These are phyloP conservation scores for Fusarium neocosmosporiellum DNA, from an alignment of 2,329 filamentous ascomycete species.

Conservation along the genomic window DNA sequence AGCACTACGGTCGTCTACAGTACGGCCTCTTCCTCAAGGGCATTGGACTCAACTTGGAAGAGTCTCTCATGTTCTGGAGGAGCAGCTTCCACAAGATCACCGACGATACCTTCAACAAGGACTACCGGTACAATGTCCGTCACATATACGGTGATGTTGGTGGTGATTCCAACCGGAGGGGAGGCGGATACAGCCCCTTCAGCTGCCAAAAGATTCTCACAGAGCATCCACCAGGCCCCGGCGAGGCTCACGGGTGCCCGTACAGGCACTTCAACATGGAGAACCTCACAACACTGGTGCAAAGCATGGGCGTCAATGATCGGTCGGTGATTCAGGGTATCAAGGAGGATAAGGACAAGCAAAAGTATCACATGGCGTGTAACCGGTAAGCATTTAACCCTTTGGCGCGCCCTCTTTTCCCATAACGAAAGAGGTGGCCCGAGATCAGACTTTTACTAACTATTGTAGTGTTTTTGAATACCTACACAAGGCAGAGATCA, in stretches of 20 bases:
- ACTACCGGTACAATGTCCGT: slow-evolving; percentile 97
- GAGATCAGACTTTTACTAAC: slow-evolving; percentile 10
- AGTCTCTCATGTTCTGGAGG: slow-evolving; percentile 93
- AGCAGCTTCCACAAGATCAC: slow-evolving; percentile 85
- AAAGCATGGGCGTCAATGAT: slow-evolving; percentile 83
- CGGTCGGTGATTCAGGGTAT: slow-evolving; percentile 82
- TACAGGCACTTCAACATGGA: slow-evolving; percentile 93
- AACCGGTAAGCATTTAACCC: slow-evolving; percentile 71
- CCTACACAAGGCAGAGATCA: slow-evolving; percentile 82
- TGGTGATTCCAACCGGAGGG: slow-evolving; percentile 87
- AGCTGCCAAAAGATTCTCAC: slow-evolving; percentile 96
- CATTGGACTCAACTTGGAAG: slow-evolving; percentile 90
- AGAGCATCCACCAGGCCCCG: slow-evolving; percentile 86
- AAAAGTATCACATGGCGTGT: slow-evolving; percentile 94
- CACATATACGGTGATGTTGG: slow-evolving; percentile 96
- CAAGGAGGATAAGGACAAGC: slow-evolving; percentile 87
- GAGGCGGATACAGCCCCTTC: slow-evolving; percentile 88
- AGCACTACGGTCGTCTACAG: slow-evolving; percentile 92
- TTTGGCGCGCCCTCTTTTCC: background rate
- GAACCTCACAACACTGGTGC: slow-evolving; percentile 81
- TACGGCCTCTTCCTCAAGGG: slow-evolving; percentile 98
- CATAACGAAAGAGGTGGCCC: too few species aligned
- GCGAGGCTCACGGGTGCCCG: slow-evolving; percentile 94
- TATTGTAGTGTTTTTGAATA: slow-evolving; percentile 83
- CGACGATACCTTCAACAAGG: slow-evolving; percentile 96